phyloP scores from a whole-genome alignment of 306 rosid species.

The Inga leiocalycina region DNA sequence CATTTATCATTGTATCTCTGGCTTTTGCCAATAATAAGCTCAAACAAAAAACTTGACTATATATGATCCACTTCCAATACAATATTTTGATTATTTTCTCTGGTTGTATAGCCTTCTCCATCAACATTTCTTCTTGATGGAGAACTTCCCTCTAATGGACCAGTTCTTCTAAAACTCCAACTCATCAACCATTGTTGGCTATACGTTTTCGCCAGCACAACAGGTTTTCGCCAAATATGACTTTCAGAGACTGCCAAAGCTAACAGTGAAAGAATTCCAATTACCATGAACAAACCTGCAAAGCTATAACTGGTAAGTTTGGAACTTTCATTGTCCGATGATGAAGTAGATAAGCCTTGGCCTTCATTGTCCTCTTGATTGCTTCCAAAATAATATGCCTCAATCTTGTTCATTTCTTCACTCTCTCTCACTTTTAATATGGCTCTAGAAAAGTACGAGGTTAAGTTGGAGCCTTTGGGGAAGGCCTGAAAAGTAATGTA shows the following conservation, averaged over 20 bases:
- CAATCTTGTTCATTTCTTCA: background rate
- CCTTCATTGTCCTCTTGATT: background rate
- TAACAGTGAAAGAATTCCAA: constrained; percentile 1
- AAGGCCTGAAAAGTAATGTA: constrained; percentile 21
- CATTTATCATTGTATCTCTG: no score
- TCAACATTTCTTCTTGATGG: background rate
- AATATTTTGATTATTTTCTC: background rate
- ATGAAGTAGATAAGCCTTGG: background rate
- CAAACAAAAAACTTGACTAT: no score
- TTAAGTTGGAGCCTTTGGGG: constrained; percentile 9
- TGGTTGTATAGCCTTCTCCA: background rate
- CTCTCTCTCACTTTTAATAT: constrained; percentile 4
- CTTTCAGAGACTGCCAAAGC: constrained; percentile 29
- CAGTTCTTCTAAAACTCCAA: background rate
- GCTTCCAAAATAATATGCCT: constrained; percentile 16
- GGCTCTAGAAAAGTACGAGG: constrained; percentile 32
- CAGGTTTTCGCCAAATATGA: constrained; percentile 7
- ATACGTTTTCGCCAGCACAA: background rate
- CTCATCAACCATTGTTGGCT: background rate
- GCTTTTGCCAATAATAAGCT: no score
- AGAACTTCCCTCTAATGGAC: background rate
- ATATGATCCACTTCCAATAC: background rate
- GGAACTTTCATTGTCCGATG: background rate
- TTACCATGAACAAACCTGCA: constrained; percentile 30
- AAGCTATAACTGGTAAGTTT: constrained; percentile 26